Conservation (phyloP, 2,329 filamentous ascomycete genomes). For the Alternaria postmessia region DNA sequence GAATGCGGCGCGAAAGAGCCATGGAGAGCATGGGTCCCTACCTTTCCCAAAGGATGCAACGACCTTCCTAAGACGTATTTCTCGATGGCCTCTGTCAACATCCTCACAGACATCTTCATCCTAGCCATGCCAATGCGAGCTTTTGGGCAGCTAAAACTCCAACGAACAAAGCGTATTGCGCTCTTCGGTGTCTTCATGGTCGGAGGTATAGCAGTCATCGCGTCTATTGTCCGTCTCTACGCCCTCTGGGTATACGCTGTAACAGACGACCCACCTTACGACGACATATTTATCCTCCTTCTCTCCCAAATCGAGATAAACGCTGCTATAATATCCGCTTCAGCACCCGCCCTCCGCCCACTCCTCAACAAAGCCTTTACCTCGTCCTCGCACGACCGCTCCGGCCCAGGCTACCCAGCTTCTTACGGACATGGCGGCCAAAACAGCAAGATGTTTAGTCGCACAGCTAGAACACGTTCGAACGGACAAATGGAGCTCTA, state of each 20-base stretch:
- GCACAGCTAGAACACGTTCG: conserved; percentile 3
- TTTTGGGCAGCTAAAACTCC: conserved; percentile 26
- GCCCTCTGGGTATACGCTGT: conserved; percentile 29
- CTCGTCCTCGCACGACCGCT: conserved; percentile 5
- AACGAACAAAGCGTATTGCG: conserved; percentile 23
- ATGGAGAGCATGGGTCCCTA: conserved; percentile 25
- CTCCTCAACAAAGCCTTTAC: conserved; percentile 35
- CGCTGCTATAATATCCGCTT: conserved; percentile 53
- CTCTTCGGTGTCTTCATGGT: conserved; percentile 32
- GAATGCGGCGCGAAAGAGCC: conserved; percentile 24
- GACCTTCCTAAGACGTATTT: conserved; percentile 29
- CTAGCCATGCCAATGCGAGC: conserved; percentile 28
- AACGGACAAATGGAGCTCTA: conserved; percentile 18
- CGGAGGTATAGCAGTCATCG: conserved; percentile 28
- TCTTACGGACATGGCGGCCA: background rate
- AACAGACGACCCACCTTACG: conserved; percentile 26
- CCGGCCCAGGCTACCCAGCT: background rate
- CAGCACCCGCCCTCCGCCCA: conserved; percentile 49
- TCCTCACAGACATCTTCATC: conserved; percentile 30
- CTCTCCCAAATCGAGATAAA: conserved; percentile 56
- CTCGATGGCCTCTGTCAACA: conserved; percentile 28
- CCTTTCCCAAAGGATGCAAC: conserved; percentile 32
- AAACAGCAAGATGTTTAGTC: background rate
- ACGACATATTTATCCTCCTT: conserved; percentile 35
- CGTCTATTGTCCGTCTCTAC: conserved; percentile 30